These are phyloP conservation scores for Macrophomina tecta DNA, from an alignment of 2,329 filamentous ascomycete species.

Conservation along the genomic window DNA sequence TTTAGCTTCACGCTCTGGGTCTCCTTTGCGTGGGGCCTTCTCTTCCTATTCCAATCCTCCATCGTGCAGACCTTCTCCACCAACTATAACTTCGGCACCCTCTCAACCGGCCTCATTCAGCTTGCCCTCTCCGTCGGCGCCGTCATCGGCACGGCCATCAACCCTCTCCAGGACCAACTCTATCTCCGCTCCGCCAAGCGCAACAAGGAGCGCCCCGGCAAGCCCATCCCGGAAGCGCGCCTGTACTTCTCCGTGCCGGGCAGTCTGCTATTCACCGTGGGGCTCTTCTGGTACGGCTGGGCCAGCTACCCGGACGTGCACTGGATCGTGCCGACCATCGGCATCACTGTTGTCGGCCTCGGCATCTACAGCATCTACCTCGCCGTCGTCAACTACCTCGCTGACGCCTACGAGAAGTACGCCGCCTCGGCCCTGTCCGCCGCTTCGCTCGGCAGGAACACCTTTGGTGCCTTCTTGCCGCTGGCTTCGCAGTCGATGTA, in stretches of 20 bases:
- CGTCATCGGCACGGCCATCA: conserved; percentile 49
- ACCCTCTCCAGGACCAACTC: conserved; percentile 45
- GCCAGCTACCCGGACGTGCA: conserved; percentile 31
- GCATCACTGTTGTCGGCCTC: conserved; percentile 35
- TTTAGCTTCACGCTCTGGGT: conserved; percentile 53
- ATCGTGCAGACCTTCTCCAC: conserved; percentile 49
- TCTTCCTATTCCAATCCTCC: conserved; percentile 51
- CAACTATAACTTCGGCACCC: conserved; percentile 44
- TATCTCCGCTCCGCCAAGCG: conserved; percentile 38
- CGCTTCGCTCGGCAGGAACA: conserved; percentile 54
- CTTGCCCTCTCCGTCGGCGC: conserved; percentile 52
- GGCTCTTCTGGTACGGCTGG: conserved; percentile 41
- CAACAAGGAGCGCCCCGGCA: conserved; percentile 47
- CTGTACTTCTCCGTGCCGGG: conserved; percentile 52
- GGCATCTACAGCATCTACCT: conserved; percentile 50
- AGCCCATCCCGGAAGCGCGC: conserved; percentile 51
- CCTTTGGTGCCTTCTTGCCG: conserved; percentile 55
- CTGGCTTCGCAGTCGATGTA: conserved; percentile 51
- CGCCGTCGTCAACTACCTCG: conserved; percentile 56
- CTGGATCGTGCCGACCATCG: conserved; percentile 39
- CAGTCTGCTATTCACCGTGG: conserved; percentile 44
- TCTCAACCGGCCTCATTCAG: conserved; percentile 48
- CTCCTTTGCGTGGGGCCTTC: conserved; percentile 52
- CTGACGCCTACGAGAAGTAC: conserved; percentile 56
- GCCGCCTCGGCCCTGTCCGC: conserved; percentile 53